Evolutionary conservation across 352 stramenopile species (phyloP).

Genomic region (Pythium vanterpoolii): DNA sequence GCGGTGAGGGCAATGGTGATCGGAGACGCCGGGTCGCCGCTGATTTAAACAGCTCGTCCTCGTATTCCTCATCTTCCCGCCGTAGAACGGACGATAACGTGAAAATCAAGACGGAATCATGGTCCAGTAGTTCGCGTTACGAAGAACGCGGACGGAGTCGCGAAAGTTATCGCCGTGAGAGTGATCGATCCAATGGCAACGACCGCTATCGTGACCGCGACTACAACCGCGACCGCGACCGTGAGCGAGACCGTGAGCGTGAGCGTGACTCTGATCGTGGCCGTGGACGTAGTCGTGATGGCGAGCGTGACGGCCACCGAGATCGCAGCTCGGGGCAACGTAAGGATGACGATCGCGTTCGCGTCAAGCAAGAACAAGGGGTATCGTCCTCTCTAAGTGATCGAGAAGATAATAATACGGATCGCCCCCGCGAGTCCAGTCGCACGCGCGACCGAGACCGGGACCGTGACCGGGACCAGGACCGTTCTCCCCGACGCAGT

Average conservation of each 20-base stretch:
- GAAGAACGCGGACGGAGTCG: slow-evolving; percentile 2
- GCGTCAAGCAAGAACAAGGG: slow-evolving; percentile 2
- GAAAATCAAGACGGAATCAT: slow-evolving; percentile 13
- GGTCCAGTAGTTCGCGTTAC: background rate
- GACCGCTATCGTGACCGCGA: slow-evolving; percentile 11
- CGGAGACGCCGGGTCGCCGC: background rate
- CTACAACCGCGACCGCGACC: slow-evolving; percentile 15
- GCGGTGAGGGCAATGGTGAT: slow-evolving; percentile 14
- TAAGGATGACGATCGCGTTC: background rate
- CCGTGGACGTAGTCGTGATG: background rate
- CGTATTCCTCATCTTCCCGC: slow-evolving; percentile 11
- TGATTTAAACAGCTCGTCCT: background rate
- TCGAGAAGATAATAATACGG: background rate
- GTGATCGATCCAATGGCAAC: slow-evolving; percentile 1
- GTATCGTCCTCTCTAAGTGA: background rate
- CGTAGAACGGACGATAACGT: background rate
- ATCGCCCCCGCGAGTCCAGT: slow-evolving; percentile 9
- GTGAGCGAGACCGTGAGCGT: slow-evolving; percentile 12
- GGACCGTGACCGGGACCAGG: slow-evolving; percentile 4
- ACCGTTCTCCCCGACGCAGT: background rate
- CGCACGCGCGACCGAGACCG: slow-evolving; percentile 1
- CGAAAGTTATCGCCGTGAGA: slow-evolving; percentile 8
- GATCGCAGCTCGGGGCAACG: background rate
- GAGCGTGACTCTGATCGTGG: slow-evolving; percentile 7
- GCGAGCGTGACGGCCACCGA: background rate